Evolutionary conservation across 495 filamentous ascomycete genomes (phyloP).

Genomic region (Chlorociboria aeruginascens): DNA sequence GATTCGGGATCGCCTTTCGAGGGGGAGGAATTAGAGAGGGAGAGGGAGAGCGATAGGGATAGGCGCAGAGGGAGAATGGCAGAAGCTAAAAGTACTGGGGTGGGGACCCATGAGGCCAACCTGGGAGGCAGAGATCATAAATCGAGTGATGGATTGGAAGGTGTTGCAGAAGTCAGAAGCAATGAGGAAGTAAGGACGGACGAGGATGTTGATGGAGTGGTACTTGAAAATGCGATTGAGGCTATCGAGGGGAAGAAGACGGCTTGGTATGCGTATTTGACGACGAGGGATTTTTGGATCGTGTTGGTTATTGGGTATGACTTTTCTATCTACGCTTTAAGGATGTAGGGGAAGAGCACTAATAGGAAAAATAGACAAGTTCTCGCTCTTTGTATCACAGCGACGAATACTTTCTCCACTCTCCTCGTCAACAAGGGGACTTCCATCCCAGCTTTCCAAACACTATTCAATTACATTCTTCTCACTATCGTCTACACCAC

Average conservation of each 20-base stretch:
- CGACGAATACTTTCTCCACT: slow-evolving; percentile 75
- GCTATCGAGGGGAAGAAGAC: slow-evolving; percentile 37
- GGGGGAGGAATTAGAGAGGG: not conserved
- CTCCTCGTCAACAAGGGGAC: slow-evolving; percentile 58
- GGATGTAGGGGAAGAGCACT: not conserved
- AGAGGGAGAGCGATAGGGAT: not conserved
- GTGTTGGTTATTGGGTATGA: slow-evolving; percentile 63
- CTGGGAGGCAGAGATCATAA: slow-evolving; percentile 13
- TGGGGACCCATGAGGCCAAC: slow-evolving; percentile 1
- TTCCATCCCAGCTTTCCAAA: slow-evolving; percentile 93
- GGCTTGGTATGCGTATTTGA: slow-evolving; percentile 67
- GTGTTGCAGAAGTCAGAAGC: not conserved
- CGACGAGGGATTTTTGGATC: slow-evolving; percentile 77
- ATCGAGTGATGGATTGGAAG: slow-evolving; percentile 7
- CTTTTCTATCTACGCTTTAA: not conserved
- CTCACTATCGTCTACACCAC: slow-evolving; percentile 72
- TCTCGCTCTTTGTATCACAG: slow-evolving; percentile 77
- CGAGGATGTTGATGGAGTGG: slow-evolving; percentile 12
- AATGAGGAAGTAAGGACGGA: not conserved
- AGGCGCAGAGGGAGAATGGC: slow-evolving; percentile 4
- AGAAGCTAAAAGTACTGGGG: not conserved
- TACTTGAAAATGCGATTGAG: slow-evolving; percentile 23
- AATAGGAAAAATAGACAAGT: slow-evolving; percentile 45
- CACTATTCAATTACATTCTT: slow-evolving; percentile 86
- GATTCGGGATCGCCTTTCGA: slow-evolving; percentile 1